Evolutionary conservation across 257 asterid species (phyloP).

Genomic region (Solanum clarkiae): DNA sequence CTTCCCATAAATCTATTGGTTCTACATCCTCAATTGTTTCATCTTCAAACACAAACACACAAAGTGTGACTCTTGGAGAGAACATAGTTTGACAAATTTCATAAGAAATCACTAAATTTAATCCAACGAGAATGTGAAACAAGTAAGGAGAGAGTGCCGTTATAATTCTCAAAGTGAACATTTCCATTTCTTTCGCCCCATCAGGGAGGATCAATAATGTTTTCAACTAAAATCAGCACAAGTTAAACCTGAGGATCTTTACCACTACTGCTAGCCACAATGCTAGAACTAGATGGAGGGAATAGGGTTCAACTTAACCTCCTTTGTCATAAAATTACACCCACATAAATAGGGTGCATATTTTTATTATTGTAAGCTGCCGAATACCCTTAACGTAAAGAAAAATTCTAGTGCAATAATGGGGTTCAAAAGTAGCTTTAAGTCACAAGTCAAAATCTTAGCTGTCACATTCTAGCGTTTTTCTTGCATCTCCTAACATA

Average conservation of each 20-base stretch:
- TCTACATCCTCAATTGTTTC: constrained; percentile 45
- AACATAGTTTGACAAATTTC: not conserved
- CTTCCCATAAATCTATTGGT: constrained; percentile 89
- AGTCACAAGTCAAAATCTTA: not conserved
- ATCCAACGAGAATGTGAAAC: not conserved
- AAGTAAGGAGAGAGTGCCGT: not conserved
- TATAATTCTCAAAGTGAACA: not conserved
- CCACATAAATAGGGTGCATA: not conserved
- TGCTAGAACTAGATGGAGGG: not conserved
- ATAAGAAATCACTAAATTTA: not conserved
- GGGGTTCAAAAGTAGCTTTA: not conserved
- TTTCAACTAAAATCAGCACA: not conserved
- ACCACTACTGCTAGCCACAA: not conserved
- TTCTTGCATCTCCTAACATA: not conserved
- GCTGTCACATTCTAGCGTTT: not conserved
- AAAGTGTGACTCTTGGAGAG: not conserved
- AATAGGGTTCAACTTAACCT: not conserved
- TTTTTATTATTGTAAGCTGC: not conserved
- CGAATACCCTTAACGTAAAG: not conserved
- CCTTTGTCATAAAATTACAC: not conserved
- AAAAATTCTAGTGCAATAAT: not conserved
- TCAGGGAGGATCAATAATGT: not conserved
- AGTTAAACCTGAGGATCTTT: not conserved
- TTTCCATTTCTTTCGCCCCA: not conserved
- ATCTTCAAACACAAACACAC: constrained; percentile 17